Percentiles rank a stretch among this genome's conserved stretches.
Conservation (phyloP, 371 early-diverging fungal species). For the Umbelopsis sp. region DNA sequence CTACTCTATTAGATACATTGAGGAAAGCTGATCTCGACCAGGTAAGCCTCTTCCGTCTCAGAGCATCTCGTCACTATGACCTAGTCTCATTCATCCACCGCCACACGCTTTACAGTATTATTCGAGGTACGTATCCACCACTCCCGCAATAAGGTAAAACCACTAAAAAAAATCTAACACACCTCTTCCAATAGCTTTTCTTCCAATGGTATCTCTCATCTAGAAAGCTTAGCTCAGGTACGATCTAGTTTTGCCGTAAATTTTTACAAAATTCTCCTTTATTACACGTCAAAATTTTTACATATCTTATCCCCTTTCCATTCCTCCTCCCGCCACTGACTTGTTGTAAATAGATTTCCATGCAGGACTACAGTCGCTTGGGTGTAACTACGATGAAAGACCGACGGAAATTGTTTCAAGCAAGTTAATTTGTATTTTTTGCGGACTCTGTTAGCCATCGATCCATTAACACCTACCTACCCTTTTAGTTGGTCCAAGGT, state of each 20-base stretch:
- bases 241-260: not conserved
- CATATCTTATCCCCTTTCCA: too few relatives aligned
- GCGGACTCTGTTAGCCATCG: not conserved
- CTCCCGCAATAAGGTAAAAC: not conserved
- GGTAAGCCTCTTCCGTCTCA: constrained; percentile 19
- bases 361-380: constrained; percentile 69
- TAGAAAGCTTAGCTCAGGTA: constrained; percentile 45
- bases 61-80: not conserved
- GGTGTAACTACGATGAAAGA: constrained; percentile 74
- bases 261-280: too few relatives aligned
- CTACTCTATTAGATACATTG: constrained; percentile 38
- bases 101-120: constrained; percentile 26
- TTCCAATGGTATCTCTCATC: constrained; percentile 45
- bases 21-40: constrained; percentile 47
- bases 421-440: constrained; percentile 45
- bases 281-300: too few relatives aligned
- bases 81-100: not conserved
- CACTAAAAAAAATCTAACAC: not conserved
- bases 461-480: not conserved
- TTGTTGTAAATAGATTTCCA: constrained; percentile 48
- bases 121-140: constrained; percentile 25
- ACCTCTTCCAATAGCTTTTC: constrained; percentile 31
- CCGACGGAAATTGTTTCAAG: constrained; percentile 65
- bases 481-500: not conserved
- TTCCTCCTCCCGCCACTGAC: too few relatives aligned